These are phyloP conservation scores for Salvia splendens DNA, from an alignment of 257 asterid genomes.

Conservation along the genomic window DNA sequence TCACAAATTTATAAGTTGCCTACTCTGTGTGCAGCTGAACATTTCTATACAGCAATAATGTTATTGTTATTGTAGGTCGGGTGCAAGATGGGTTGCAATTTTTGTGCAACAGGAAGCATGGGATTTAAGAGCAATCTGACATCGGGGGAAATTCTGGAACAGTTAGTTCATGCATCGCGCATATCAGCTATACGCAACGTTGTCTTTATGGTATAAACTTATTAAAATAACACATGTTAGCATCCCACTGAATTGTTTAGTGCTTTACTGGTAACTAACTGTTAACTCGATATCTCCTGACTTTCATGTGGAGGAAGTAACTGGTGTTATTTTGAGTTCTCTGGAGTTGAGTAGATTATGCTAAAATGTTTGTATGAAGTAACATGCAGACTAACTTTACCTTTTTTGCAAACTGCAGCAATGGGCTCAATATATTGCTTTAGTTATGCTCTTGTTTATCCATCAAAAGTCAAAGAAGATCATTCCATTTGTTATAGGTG, in stretches of 20 bases:
- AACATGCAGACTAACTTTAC: neutral
- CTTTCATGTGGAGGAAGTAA: neutral
- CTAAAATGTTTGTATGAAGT: neutral
- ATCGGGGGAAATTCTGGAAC: conserved; percentile 90
- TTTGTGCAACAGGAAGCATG: conserved; percentile 99
- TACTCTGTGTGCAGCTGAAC: neutral
- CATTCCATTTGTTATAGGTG: conserved; percentile 10
- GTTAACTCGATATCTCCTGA: conserved; percentile 12
- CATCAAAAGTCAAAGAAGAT: conserved; percentile 14
- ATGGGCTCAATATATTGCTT: conserved; percentile 9
- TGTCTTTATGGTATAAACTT: conserved; percentile 81
- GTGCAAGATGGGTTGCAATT: conserved; percentile 98
- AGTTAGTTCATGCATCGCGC: conserved; percentile 86
- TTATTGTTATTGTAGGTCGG: conserved; percentile 65
- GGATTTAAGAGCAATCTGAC: conserved; percentile 89
- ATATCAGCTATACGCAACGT: conserved; percentile 80
- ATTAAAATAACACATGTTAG: conserved; percentile 13
- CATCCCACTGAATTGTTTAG: conserved; percentile 21
- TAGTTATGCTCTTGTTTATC: conserved; percentile 8
- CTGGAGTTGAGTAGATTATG: neutral
- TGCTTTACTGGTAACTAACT: conserved; percentile 4
- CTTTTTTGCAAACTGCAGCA: neutral
- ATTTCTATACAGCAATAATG: neutral
- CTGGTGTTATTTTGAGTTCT: neutral
- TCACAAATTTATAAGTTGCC: conserved; percentile 2